Evolutionary conservation across 768 basidiomycete species (phyloP).

Genomic region (Leccinum sublutescens): DNA sequence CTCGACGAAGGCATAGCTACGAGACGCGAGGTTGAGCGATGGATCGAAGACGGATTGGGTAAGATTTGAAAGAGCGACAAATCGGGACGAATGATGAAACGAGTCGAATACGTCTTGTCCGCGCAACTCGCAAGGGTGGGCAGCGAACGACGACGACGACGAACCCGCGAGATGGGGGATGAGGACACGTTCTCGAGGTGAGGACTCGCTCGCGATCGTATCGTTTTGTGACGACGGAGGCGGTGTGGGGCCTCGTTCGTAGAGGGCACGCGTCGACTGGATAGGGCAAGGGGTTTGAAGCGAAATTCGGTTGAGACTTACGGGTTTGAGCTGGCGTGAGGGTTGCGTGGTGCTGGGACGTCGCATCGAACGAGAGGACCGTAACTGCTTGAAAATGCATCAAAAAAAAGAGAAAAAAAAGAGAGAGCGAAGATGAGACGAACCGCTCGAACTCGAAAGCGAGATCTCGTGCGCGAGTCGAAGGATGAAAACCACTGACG

Average conservation of each 20-base stretch:
- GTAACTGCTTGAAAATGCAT: constrained; percentile 45
- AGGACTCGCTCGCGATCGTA: constrained; percentile 33
- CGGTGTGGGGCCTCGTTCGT: constrained; percentile 28
- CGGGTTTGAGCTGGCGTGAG: constrained; percentile 73
- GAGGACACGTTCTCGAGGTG: constrained; percentile 16
- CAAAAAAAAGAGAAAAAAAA: constrained; percentile 1
- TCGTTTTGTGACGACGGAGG: constrained; percentile 24
- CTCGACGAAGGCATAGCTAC: constrained; percentile 86
- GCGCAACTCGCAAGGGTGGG: constrained; percentile 26
- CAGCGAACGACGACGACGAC: constrained; percentile 25
- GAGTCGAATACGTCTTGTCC: constrained; percentile 30
- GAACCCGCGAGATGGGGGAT: constrained; percentile 31
- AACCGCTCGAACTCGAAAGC: constrained; percentile 88
- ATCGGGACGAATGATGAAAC: constrained; percentile 30
- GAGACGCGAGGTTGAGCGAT: constrained; percentile 60
- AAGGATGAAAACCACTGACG: constrained; percentile 80
- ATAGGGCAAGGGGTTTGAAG: constrained; percentile 34
- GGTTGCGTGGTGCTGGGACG: constrained; percentile 83
- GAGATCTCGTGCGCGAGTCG: constrained; percentile 80
- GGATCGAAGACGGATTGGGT: constrained; percentile 32
- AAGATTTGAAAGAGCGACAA: constrained; percentile 38
- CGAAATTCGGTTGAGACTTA: constrained; percentile 49
- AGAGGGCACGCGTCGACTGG: constrained; percentile 39
- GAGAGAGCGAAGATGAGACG: not conserved
- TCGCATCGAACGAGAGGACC: constrained; percentile 87